Evolutionary conservation across 805 yeast genomes (phyloP), one percentile per base, ranked within the genome.

Genomic region (Ogataea angusta): DNA sequence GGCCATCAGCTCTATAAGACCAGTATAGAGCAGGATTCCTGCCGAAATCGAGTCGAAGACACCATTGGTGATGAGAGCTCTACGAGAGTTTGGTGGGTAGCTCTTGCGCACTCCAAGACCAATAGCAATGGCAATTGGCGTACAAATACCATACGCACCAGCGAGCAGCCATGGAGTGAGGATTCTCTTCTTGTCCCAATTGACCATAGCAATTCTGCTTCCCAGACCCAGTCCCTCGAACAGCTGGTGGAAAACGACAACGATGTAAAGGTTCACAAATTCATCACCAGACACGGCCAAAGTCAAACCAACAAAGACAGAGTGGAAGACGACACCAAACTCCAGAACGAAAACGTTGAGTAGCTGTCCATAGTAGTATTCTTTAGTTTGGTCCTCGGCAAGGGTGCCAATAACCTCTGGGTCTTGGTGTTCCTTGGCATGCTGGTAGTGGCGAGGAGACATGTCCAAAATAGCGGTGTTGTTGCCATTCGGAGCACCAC

Each of bases 151-250:
- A 56, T 68, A 82, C 7, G 63, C 75, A 2, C 60, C 12, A n/a
- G 75, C 75, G 47, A 77, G 60, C 0, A 75, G n/a, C 77, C 82
- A 77, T 13, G 87, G 87, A 1, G 82, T 73, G 49, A 54, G 64
- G 47, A 69, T 66, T 51, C 56, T 60, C n/a, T 42, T 42, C 25
- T 53, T 47, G n/a, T 73, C 70, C 75, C 75, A 71, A 25, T 62
- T 58, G 1, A 77, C 69, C 22, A 70, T 71, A 1, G 88, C 83
- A 26, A 84, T 69, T 61, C 95, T 76, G 7, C 91, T 74, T 17
- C 95, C 95, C 49, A 87, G 68, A 44, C 95, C 95, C 35, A 87
- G 69, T 36, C 95, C 95, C 65, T 86, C 95, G 56, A 86, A 86
- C 69, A 80, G 70, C 63, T 86, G 95, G 59, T 87, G 89, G 70